Evolutionary conservation across 2,329 filamentous ascomycete species (phyloP).

Genomic region (Colletotrichum sp.): DNA sequence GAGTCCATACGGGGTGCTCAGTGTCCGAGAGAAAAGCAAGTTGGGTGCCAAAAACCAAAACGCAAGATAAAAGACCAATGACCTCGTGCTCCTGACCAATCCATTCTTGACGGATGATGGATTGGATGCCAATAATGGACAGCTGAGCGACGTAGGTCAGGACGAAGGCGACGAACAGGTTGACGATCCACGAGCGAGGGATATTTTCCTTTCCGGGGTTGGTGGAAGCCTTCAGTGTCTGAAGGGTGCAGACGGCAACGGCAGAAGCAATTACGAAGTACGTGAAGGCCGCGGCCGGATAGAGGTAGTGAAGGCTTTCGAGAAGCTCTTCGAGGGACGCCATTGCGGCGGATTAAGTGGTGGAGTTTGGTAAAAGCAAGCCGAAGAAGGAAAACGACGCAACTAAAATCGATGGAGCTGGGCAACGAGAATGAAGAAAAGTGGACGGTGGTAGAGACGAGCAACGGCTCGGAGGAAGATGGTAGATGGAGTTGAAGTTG

Average conservation of each 20-base stretch:
- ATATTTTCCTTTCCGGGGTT: constrained; percentile 37
- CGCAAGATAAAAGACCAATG: constrained; percentile 65
- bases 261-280: constrained; percentile 61
- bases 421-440: neutral
- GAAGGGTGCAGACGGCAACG: constrained; percentile 58
- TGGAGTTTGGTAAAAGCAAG: neutral
- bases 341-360: constrained; percentile 4
- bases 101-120: constrained; percentile 40
- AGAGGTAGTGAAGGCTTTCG: constrained; percentile 60
- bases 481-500: neutral
- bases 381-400: neutral
- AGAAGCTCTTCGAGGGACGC: constrained; percentile 35
- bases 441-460: neutral
- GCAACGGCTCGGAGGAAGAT: neutral
- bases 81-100: constrained; percentile 51
- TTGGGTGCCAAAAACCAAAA: constrained; percentile 68
- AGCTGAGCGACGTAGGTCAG: constrained; percentile 55
- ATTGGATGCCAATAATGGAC: constrained; percentile 39
- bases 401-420: neutral
- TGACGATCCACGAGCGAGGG: constrained; percentile 42
- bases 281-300: constrained; percentile 59
- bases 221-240: constrained; percentile 44
- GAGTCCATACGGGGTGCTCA: constrained; percentile 61
- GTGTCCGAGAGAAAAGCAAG: constrained; percentile 58
- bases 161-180: constrained; percentile 49